A percentile compares a stretch with the other conserved stretches of the same genome.
Evolutionary conservation across 2,329 filamentous ascomycete species (phyloP).

Genomic region (Paraphoma chrysanthemicola): DNA sequence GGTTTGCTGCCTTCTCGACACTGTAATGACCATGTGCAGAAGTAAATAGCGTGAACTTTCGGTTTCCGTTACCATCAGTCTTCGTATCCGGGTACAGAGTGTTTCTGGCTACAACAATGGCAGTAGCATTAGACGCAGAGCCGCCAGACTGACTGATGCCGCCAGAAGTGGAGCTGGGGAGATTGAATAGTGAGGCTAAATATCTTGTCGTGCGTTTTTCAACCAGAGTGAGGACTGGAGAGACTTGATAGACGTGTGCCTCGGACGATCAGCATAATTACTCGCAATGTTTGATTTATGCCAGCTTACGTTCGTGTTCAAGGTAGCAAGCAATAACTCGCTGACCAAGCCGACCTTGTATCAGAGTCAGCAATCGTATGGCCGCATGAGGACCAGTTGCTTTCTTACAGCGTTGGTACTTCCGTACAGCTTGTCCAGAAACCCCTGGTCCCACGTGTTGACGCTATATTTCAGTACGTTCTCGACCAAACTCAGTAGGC

Average conservation of each 20-base stretch:
- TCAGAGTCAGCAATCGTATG: neutral
- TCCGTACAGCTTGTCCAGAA: slow-evolving; percentile 94
- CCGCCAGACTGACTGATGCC: slow-evolving; percentile 82
- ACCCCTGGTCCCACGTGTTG: slow-evolving; percentile 98
- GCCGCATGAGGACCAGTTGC: neutral
- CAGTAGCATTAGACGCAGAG: slow-evolving; percentile 82
- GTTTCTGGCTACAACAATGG: slow-evolving; percentile 87
- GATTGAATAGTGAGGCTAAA: slow-evolving; percentile 73
- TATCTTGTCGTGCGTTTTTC: slow-evolving; percentile 81
- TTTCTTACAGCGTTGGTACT: slow-evolving; percentile 77
- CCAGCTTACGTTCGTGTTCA: slow-evolving; percentile 81
- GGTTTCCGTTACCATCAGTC: slow-evolving; percentile 67
- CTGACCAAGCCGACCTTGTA: slow-evolving; percentile 77
- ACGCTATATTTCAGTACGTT: slow-evolving; percentile 83
- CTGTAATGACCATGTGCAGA: slow-evolving; percentile 92
- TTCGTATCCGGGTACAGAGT: slow-evolving; percentile 83
- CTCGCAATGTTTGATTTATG: neutral
- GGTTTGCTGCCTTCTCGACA: slow-evolving; percentile 91
- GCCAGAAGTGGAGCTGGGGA: slow-evolving; percentile 61
- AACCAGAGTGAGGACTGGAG: slow-evolving; percentile 83
- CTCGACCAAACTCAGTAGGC: slow-evolving; percentile 60
- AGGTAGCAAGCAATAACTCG: slow-evolving; percentile 80
- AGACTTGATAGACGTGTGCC: slow-evolving; percentile 93
- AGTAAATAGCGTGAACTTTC: slow-evolving; percentile 83
- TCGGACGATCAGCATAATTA: slow-evolving; percentile 30